A percentile compares a stretch with the other conserved stretches of the same genome.
Evolutionary conservation across 768 basidiomycete species (phyloP).

Genomic region (Clavaria fumosa): DNA sequence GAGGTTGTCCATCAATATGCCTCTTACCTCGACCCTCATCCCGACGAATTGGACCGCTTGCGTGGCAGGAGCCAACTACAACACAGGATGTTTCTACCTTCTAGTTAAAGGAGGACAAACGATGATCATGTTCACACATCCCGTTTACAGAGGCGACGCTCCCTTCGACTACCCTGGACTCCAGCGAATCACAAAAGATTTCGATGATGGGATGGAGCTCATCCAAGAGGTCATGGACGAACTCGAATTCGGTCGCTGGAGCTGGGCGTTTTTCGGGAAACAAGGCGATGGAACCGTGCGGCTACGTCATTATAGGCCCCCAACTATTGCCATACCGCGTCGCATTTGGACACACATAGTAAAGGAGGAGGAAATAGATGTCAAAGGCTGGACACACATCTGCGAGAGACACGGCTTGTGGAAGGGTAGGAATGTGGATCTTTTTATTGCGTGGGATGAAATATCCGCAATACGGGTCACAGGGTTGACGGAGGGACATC

Average conservation of each 20-base stretch:
- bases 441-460: constrained; percentile 11
- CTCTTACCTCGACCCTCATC: no score
- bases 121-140: constrained; percentile 6
- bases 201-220: not conserved
- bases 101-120: constrained; percentile 8
- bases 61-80: not conserved
- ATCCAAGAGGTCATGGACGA: constrained; percentile 15
- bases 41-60: not conserved
- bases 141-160: no score
- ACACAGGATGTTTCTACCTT: constrained; percentile 1
- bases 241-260: constrained; percentile 21
- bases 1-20: no score
- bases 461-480: constrained; percentile 2
- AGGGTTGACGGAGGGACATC: constrained; percentile 5
- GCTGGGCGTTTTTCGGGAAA: constrained; percentile 22
- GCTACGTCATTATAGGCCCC: constrained; percentile 17
- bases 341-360: constrained; percentile 23
- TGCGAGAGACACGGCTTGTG: constrained; percentile 10
- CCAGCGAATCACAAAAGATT: not conserved
- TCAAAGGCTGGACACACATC: constrained; percentile 18
- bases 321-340: constrained; percentile 15
- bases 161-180: not conserved
- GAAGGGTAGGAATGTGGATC: constrained; percentile 11
- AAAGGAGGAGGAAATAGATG: constrained; percentile 22
- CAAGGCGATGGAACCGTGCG: constrained; percentile 17